Conservation (phyloP, 495 filamentous ascomycete species). For the Penicillium dipodomyicola region DNA sequence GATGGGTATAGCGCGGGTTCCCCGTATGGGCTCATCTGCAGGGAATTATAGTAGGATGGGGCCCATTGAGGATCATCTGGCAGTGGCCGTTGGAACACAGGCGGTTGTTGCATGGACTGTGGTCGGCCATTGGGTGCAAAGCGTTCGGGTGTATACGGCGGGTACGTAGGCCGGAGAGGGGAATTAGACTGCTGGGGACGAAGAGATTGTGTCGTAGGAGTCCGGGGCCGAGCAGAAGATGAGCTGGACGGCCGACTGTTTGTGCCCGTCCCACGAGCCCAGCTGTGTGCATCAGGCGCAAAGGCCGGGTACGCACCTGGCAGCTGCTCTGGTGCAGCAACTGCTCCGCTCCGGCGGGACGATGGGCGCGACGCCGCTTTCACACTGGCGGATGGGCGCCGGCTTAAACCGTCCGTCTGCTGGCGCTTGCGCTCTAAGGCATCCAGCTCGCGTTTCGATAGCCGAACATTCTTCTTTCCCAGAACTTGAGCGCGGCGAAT, state of each 20-base stretch:
- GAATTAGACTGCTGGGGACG: slow-evolving; percentile 36
- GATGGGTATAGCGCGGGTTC: slow-evolving; percentile 25
- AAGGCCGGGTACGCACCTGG: slow-evolving; percentile 25
- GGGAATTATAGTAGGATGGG: slow-evolving; percentile 40
- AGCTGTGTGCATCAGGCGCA: slow-evolving; percentile 27
- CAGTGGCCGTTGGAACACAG: slow-evolving; percentile 34
- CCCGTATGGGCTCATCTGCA: slow-evolving; percentile 36
- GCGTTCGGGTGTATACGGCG: slow-evolving; percentile 28
- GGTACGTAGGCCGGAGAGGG: slow-evolving; percentile 35
- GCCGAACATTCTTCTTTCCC: slow-evolving; percentile 71
- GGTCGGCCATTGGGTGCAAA: slow-evolving; percentile 30
- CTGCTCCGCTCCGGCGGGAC: slow-evolving; percentile 25
- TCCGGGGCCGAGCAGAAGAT: slow-evolving; percentile 37
- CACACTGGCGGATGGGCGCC: slow-evolving; percentile 13
- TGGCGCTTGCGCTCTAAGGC: slow-evolving; percentile 69
- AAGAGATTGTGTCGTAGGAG: slow-evolving; percentile 40
- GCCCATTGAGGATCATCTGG: slow-evolving; percentile 50
- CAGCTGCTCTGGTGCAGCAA: slow-evolving; percentile 24
- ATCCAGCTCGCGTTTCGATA: slow-evolving; percentile 70
- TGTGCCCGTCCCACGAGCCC: slow-evolving; percentile 21
- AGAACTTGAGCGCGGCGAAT: slow-evolving; percentile 71
- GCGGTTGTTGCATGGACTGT: slow-evolving; percentile 28
- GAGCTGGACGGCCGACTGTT: slow-evolving; percentile 33
- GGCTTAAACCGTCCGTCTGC: slow-evolving; percentile 42
- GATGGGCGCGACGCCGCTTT: slow-evolving; percentile 16